Evolutionary conservation across 306 rosid species (phyloP), one percentile per base, ranked within the genome.

Genomic region (Betula pendula): DNA sequence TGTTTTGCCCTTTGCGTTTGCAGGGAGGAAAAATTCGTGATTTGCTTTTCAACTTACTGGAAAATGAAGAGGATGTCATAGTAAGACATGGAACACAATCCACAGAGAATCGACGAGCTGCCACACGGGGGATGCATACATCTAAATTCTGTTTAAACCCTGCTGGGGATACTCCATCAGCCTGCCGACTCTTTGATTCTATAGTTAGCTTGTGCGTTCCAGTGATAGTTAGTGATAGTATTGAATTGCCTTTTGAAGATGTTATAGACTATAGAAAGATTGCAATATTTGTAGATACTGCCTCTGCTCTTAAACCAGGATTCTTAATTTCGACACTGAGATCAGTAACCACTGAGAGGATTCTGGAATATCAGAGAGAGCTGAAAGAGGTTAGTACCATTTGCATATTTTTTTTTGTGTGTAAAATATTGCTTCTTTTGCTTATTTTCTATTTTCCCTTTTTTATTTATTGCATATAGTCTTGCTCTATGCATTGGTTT

Each of bases 111-210:
- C 79, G 98, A 44, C 87, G 98, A 33, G 98, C 88, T 59, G 99
- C 99, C 82, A 81, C 97, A 8, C 93, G 70, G 35, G 99, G 99
- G 81, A 94, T 94, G 98, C 99, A 95, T 77, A 77, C 90, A 31
- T 95, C 97, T 5, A 92, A 88, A 77, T 95, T 95, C 81, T 95
- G 99, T 81, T 87, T 95, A 72, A 90, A 95, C 85, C 99, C 97
- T 17, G 97, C 99, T 22, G 99, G 99, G 53, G 99, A 95, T 83
- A 95, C 99, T 70, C 99, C 99, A 51, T 95, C 99, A 31, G 97
- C 98, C 14, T 95, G 99, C 75, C 89, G 99, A 35, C 87, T 95
- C 71, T 95, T 95, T 75, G 99, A 95, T 81, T 92, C 99, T 66
- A 87, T 95, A 65, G 97, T 95, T 66, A 92, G 99, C 87, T 81